Base-by-base conservation (phyloP, 371 early-diverging fungal genomes). In the Batkoa obscura region DNA sequence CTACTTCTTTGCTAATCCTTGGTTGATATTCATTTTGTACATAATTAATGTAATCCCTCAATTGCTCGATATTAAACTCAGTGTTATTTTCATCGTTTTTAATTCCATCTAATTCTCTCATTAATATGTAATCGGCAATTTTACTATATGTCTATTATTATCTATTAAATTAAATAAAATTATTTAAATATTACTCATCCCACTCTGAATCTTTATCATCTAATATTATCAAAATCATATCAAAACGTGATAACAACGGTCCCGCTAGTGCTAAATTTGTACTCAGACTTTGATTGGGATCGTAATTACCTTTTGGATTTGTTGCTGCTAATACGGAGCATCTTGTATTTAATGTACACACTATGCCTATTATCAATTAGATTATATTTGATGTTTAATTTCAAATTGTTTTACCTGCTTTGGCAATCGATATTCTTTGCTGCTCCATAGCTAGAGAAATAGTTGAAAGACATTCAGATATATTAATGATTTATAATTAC, bases 401-500 rank as follows among this genome's bases (percentile, higher is more conserved):
- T 23, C 23, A 23, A 23, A 99, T 94, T 64, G 98, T 97, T 59
- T 99, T 99, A 48, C 99, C 99, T 23, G 99, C 99, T 73, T 99
- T 99, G 59, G 95, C 94, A 1, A 99, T 90, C 10, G 96, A 95
- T 17, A 99, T 91, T 0, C 95, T 95, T 76, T 99, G 99, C 72
- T 99, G 99, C 76, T 99, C 99, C 99, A 99, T 99, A 38, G 94
- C 99, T 81, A 99, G 99, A 71, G 99, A 99, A 58, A 99, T 76
- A 9, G 95, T 86, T 3, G 95, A 83, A 13, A 98, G 83, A 41
- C 99, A 98, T 6, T 23, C 23, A 23, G 23, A 23, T 23, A 23
- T 23, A 23, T 23, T 23, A 23, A 23, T 23, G 23, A 23, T 23
- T 23, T 23, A 23, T 23, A 23, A 23, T 23, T 23, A 23, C 23